Evolutionary conservation across 2,329 filamentous ascomycete species (phyloP).

Genomic region (Colletotrichum musae): DNA sequence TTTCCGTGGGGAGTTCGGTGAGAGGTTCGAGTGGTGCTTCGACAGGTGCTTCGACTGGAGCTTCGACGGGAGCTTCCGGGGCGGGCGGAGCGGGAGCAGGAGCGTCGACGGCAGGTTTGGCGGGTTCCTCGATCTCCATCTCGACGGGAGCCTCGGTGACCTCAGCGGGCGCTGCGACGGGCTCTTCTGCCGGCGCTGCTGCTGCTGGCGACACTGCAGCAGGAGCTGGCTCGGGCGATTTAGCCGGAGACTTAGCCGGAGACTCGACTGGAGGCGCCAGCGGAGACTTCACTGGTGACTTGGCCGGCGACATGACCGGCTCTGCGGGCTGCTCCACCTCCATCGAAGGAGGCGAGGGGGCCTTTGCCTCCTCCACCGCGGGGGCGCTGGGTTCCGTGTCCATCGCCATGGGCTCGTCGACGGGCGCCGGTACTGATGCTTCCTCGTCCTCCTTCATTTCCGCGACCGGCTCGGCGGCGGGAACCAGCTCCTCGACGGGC

Average conservation of each 20-base stretch:
- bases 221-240: slow-evolving; percentile 1
- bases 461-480: slow-evolving; percentile 7
- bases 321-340: slow-evolving; percentile 8
- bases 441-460: slow-evolving; percentile 20
- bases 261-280: slow-evolving; percentile 21
- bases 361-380: slow-evolving; percentile 2
- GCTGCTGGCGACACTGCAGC: not conserved
- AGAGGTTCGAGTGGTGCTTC: not conserved
- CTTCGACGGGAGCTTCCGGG: not conserved
- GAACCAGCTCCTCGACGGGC: slow-evolving; percentile 8
- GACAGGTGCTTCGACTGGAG: not conserved
- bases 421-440: not conserved
- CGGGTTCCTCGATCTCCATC: not conserved
- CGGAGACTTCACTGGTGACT: slow-evolving; percentile 8
- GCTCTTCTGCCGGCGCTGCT: not conserved
- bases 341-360: not conserved
- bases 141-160: not conserved
- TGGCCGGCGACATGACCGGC: slow-evolving; percentile 17
- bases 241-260: slow-evolving; percentile 15
- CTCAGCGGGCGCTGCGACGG: not conserved
- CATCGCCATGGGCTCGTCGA: slow-evolving; percentile 7
- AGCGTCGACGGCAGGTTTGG: not conserved
- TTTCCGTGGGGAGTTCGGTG: not conserved
- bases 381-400: slow-evolving; percentile 17
- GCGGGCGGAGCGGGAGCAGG: not conserved